phyloP scores from a whole-genome alignment of 2,329 filamentous ascomycete species.

The Aureobasidium sp. region DNA sequence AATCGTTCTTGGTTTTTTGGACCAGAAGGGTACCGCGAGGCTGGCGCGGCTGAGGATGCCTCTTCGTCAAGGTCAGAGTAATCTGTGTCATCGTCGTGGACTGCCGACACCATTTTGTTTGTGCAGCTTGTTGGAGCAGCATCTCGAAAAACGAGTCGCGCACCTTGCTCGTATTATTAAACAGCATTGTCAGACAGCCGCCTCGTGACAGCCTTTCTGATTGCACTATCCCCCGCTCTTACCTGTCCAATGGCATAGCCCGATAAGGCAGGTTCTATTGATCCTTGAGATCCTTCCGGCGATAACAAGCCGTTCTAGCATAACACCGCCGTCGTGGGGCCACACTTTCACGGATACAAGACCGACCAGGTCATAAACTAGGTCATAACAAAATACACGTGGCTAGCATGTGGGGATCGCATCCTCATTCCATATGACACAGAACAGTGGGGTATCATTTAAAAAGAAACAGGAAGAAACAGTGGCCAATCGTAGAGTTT shows the following conservation, averaged over 20 bases:
- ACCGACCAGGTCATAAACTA: no score
- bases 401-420: background rate
- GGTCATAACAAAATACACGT: background rate
- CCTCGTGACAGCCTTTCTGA: slow-evolving; percentile 10
- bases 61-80: slow-evolving; percentile 13
- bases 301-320: background rate
- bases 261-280: background rate
- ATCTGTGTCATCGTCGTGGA: slow-evolving; percentile 12
- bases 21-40: background rate
- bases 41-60: background rate
- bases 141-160: background rate
- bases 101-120: slow-evolving; percentile 1
- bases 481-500: background rate
- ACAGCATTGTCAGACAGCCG: background rate
- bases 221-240: slow-evolving; percentile 5
- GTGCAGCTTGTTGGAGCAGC: background rate
- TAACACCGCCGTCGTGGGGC: background rate
- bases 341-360: background rate
- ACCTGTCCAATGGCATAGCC: background rate
- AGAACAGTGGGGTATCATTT: background rate
- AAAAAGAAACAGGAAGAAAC: background rate
- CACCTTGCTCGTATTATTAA: background rate
- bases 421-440: background rate
- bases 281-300: slow-evolving; percentile 12
- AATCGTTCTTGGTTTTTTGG: slow-evolving; percentile 1